Evolutionary conservation across 768 basidiomycete genomes (phyloP), one percentile per base, ranked within the genome.

Genomic region (Rubroboletus pulcherrimus): DNA sequence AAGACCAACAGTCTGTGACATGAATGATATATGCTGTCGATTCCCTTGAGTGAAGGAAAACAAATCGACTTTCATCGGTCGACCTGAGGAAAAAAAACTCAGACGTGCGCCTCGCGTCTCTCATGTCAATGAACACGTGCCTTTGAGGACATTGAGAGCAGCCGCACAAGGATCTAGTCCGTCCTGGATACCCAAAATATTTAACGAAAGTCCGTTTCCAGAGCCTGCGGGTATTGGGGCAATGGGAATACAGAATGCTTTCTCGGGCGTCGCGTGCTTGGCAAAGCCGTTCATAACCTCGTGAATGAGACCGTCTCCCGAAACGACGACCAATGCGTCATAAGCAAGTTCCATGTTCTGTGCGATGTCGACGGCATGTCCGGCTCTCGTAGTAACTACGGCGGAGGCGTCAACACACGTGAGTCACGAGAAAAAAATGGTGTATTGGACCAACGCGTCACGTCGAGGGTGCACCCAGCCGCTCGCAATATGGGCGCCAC

Each of bases 241-340:
- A 26, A 95, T 71, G 2, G 93, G 90, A 31, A 84, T 82, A 43
- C 66, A 67, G 53, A 93, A 80, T 0, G 88, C 91, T 45, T 75
- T 76, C 35, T 73, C 67, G 2, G 86, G 82, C 37, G 84, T 74
- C 30, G 74, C 70, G 55, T 89, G 86, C 51, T 84, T 74, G 3
- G 87, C 84, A 53, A 93, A 82, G 3, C 92, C 93, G 64, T 95
- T 95, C 66, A 93, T 62, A 24, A 91, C 77, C 72, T 95, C 93
- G 64, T 93, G 88, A 15, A 92, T 66, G 35, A 91, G 76, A 8
- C 93, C 93, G 63, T 95, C 93, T 0, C 93, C 93, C 0, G 91
- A 93, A 24, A 94, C 78, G 31, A 83, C 71, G 37, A 90, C 78
- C 40, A 95, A 67, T 0, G 85, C 89, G 59, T 93, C 91, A 58